These are phyloP conservation scores for Podila minutissima DNA, from an alignment of 192 early-diverging fungal species.

Conservation along the genomic window DNA sequence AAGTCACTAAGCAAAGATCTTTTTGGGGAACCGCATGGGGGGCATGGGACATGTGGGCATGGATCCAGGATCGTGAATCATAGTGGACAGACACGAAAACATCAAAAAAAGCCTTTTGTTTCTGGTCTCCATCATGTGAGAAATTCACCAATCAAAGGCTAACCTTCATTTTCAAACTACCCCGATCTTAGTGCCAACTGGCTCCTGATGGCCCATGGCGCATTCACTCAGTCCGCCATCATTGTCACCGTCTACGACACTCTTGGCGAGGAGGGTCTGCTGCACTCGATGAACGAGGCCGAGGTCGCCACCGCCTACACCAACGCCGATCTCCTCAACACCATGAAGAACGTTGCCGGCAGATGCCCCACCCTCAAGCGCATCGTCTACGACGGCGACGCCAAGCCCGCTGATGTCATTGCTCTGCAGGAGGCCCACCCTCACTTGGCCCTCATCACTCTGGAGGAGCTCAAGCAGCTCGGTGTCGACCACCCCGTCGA, in stretches of 20 bases:
- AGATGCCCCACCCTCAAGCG: slow-evolving; percentile 65
- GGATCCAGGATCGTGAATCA: too few relatives aligned
- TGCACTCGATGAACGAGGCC: slow-evolving; percentile 83
- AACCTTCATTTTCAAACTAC: background rate
- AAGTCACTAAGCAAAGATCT: too few relatives aligned
- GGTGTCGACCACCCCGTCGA: slow-evolving; percentile 70
- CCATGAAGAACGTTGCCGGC: slow-evolving; percentile 62
- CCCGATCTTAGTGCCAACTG: slow-evolving; percentile 31
- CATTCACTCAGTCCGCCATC: slow-evolving; percentile 70
- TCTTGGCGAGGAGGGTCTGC: slow-evolving; percentile 81
- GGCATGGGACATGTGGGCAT: too few relatives aligned
- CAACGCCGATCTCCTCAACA: slow-evolving; percentile 71
- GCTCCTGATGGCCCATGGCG: slow-evolving; percentile 43
- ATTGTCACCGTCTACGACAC: slow-evolving; percentile 88
- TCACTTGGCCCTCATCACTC: slow-evolving; percentile 54
- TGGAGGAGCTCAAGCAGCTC: slow-evolving; percentile 69
- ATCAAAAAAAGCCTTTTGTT: too few relatives aligned
- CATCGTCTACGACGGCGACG: slow-evolving; percentile 75
- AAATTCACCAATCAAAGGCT: background rate
- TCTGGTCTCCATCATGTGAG: background rate
- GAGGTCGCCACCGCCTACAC: slow-evolving; percentile 77
- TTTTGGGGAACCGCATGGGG: too few relatives aligned
- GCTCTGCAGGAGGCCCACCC: slow-evolving; percentile 38
- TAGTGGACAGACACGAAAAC: too few relatives aligned
- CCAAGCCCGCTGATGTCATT: slow-evolving; percentile 57